Evolutionary conservation across 2,329 filamentous ascomycete genomes (phyloP), one percentile per base, ranked within the genome.

Genomic region (Ustilaginoidea virens): DNA sequence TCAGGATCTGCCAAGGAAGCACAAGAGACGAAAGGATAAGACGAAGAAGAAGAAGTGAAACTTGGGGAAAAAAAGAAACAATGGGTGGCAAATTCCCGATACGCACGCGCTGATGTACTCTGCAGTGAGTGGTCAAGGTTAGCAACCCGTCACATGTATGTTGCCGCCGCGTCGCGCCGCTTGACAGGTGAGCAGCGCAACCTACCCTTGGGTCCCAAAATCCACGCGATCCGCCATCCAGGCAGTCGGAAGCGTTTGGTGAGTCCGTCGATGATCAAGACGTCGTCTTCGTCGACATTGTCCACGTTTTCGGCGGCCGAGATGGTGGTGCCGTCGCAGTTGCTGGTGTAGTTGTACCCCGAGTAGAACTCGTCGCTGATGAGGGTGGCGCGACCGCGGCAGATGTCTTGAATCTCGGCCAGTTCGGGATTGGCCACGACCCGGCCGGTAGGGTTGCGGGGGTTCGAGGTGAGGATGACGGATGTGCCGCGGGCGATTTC

Each of bases 291-390:
- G 48, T 94, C 73, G 11, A 94, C 85, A 43, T 94, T 85, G 32
- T 83, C 69, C 27, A 96, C 71, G 51, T 96, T 93, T 47, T 82
- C 78, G 5, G 87, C 87, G 7, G 85, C 79, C 28, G 78, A 86
- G 50, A 94, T 82, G 24, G 87, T 92, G 17, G 69, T 74, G 22
- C 87, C 87, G 47, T 94, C 86, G 51, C 87, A 96, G 58, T 85
- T 67, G 42, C 73, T 81, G 20, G 82, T 92, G 61, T 96, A 96
- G 59, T 93, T 93, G 65, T 94, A 96, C 14, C 86, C 83, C 8
- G 76, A 75, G 60, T 96, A 96, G 64, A 96, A 96, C 56, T 96
- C 87, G 48, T 96, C 87, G 58, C 86, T 82, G 51, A 96, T 86
- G 32, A 96, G 63, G 1, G 87, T 96, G 3, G 85, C 85, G 31